phyloP scores from a whole-genome alignment of 2,329 filamentous ascomycete species.

The Pyricularia grisea region DNA sequence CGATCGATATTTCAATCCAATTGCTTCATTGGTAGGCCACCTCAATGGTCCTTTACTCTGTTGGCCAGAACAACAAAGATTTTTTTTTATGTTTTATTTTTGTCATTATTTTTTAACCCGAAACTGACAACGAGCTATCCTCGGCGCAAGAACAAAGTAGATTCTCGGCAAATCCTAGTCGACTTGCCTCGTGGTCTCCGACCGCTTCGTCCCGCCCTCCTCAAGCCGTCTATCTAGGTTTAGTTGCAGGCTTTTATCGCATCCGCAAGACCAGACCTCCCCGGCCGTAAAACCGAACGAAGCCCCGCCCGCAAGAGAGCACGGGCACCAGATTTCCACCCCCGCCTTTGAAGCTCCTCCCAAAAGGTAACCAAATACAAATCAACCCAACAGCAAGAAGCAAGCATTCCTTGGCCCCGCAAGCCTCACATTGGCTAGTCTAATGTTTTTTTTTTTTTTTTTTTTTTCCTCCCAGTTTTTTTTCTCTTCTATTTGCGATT shows the following conservation, averaged over 20 bases:
- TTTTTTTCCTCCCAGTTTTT: background rate
- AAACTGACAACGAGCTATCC: background rate
- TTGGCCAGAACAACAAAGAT: background rate
- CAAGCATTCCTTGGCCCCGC: background rate
- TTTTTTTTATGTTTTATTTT: background rate
- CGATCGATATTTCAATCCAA: background rate
- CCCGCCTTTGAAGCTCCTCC: background rate
- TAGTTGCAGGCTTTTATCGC: background rate
- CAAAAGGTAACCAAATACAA: background rate
- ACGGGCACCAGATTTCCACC: background rate
- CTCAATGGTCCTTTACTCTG: background rate
- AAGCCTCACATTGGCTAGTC: background rate
- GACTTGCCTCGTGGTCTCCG: background rate
- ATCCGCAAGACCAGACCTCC: background rate
- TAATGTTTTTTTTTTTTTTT: background rate
- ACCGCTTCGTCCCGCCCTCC: background rate
- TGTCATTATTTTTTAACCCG: background rate
- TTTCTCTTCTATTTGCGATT: background rate
- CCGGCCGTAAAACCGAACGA: background rate
- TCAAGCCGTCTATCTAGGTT: background rate
- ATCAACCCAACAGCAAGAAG: background rate
- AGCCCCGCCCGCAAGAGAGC: background rate
- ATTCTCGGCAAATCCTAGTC: background rate
- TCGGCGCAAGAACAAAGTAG: background rate
- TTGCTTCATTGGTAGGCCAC: background rate